phyloP scores from a whole-genome alignment of 441 rosid species.

The Jatropha multifida region DNA sequence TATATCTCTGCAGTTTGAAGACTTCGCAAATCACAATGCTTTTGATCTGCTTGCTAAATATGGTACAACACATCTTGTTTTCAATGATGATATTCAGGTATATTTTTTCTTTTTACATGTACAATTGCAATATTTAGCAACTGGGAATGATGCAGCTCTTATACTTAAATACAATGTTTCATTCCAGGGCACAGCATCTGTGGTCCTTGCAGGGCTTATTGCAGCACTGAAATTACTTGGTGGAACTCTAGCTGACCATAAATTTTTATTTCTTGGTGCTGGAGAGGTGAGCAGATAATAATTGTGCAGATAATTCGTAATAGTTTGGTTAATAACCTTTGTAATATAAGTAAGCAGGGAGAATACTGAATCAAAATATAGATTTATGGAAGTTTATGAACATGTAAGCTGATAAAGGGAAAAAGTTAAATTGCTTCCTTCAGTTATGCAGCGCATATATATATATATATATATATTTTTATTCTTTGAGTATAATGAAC shows the following conservation, averaged over 20 bases:
- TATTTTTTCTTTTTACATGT: not conserved
- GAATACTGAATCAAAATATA: not conserved
- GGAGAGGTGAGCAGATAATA: slow-evolving; percentile 63
- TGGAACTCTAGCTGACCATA: slow-evolving; percentile 65
- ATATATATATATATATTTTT: no score
- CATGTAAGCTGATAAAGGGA: not conserved
- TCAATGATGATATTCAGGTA: slow-evolving; percentile 93
- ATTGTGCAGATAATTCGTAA: not conserved
- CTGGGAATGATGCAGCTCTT: slow-evolving; percentile 7
- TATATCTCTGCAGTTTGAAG: slow-evolving; percentile 66
- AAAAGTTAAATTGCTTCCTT: slow-evolving; percentile 6
- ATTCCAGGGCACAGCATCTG: slow-evolving; percentile 91
- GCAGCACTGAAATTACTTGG: slow-evolving; percentile 69
- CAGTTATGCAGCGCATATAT: not conserved
- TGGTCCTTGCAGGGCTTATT: slow-evolving; percentile 81
- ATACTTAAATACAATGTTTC: slow-evolving; percentile 5
- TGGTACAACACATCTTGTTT: slow-evolving; percentile 71
- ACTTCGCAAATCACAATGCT: slow-evolving; percentile 93
- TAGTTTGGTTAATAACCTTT: slow-evolving; percentile 3
- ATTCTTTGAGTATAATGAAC: no score
- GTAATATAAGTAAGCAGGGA: not conserved
- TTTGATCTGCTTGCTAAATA: slow-evolving; percentile 74
- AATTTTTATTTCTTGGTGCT: slow-evolving; percentile 84
- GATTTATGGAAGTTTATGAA: not conserved
- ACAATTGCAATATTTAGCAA: not conserved